Evolutionary conservation across 1,284 basidiomycete species (phyloP).

Genomic region (Cutaneotrichosporon mucoides): DNA sequence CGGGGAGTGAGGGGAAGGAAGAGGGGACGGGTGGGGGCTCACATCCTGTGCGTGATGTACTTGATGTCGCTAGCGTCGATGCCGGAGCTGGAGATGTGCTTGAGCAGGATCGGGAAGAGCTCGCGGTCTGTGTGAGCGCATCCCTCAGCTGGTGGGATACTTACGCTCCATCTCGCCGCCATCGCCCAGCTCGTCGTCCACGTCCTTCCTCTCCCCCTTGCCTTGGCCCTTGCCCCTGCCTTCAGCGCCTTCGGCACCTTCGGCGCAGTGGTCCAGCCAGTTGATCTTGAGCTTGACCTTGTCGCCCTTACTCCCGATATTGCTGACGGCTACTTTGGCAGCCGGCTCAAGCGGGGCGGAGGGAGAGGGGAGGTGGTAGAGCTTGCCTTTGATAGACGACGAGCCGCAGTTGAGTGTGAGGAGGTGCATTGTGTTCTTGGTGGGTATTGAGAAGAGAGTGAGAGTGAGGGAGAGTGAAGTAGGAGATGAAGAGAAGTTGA

Average conservation of each 20-base stretch:
- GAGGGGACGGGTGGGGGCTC: too few relatives aligned
- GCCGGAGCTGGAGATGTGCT: conserved; percentile 33
- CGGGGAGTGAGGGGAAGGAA: too few relatives aligned
- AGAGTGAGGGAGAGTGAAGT: too few relatives aligned
- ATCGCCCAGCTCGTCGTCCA: conserved; percentile 38
- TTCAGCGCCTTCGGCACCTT: too few relatives aligned
- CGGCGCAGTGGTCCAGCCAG: conserved; percentile 21
- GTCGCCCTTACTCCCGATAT: conserved; percentile 46
- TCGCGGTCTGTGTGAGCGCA: conserved; percentile 34
- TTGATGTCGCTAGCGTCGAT: conserved; percentile 41
- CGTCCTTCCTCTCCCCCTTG: conserved; percentile 25
- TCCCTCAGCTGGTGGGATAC: conserved; percentile 13
- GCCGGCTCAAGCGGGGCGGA: conserved; percentile 18
- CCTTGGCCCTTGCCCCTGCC: too few relatives aligned
- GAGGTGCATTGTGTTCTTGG: conserved; percentile 35
- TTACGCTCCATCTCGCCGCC: conserved; percentile 40
- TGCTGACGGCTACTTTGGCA: conserved; percentile 38
- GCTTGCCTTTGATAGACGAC: conserved; percentile 50
- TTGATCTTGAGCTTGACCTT: conserved; percentile 38
- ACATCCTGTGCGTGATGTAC: conserved; percentile 49
- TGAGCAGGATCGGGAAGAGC: conserved; percentile 41
- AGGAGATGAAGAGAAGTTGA: too few relatives aligned
- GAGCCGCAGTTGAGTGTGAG: conserved; percentile 51
- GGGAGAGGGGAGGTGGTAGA: conserved; percentile 34
- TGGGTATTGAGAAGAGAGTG: too few relatives aligned